phyloP scores from a whole-genome alignment of 2,329 filamentous ascomycete species.

The Colletotrichum shisoi region DNA sequence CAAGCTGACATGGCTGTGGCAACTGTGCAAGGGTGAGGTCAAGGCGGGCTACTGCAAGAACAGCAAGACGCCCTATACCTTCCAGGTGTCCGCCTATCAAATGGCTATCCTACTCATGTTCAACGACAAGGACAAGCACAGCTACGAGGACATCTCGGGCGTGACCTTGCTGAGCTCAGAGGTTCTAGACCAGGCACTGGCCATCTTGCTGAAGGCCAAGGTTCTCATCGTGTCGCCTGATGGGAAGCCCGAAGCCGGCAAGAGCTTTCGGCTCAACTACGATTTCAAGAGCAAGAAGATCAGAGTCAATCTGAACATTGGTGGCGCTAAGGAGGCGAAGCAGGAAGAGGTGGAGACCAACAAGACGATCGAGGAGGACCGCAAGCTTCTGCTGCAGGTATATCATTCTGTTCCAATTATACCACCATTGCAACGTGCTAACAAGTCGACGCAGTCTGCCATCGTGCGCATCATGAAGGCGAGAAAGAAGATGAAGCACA shows the following conservation, averaged over 20 bases:
- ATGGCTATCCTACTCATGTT: constrained; percentile 96
- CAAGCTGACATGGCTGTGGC: constrained; percentile 98
- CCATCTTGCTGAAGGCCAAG: constrained; percentile 91
- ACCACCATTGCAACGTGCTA: constrained; percentile 38
- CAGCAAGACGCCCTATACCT: constrained; percentile 90
- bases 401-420: constrained; percentile 49
- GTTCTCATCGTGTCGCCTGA: constrained; percentile 78
- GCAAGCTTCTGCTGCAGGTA: constrained; percentile 96
- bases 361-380: constrained; percentile 98
- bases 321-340: constrained; percentile 94
- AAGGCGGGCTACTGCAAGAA: constrained; percentile 91
- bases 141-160: constrained; percentile 86
- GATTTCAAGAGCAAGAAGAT: constrained; percentile 99
- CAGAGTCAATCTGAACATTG: constrained; percentile 93
- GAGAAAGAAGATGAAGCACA: constrained; percentile 98
- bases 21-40: constrained; percentile 96
- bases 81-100: constrained; percentile 97
- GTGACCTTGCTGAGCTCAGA: constrained; percentile 82
- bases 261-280: constrained; percentile 84
- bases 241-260: constrained; percentile 78
- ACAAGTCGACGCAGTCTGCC: constrained; percentile 72
- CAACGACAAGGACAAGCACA: constrained; percentile 86
- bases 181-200: constrained; percentile 83
- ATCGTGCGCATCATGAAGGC: constrained; percentile 99
- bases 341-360: constrained; percentile 96